Evolutionary conservation across 2,329 filamentous ascomycete species (phyloP).

Genomic region (Alternaria arbusti): DNA sequence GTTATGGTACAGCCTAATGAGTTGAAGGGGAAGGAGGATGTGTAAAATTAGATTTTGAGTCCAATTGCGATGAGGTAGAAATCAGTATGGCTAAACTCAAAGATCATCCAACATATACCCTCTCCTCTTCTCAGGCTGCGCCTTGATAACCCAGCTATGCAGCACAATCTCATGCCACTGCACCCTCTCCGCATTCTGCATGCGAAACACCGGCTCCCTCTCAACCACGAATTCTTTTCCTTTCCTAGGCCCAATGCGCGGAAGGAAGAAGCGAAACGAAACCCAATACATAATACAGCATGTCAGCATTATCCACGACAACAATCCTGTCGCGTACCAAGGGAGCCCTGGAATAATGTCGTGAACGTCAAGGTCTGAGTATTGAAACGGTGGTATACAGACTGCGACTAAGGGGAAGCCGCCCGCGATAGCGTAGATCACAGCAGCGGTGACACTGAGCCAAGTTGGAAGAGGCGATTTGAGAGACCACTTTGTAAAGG

Average conservation of each 20-base stretch:
- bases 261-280: not conserved
- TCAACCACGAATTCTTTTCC: not conserved
- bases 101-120: not conserved
- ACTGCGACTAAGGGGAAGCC: not conserved
- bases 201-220: not conserved
- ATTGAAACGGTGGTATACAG: not conserved
- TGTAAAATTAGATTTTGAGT: not conserved
- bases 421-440: not conserved
- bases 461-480: not conserved
- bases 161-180: not conserved
- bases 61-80: too few species aligned
- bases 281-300: not conserved
- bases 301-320: not conserved
- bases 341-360: not conserved
- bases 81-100: not conserved
- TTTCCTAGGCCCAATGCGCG: not conserved
- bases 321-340: not conserved
- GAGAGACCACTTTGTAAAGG: not conserved
- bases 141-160: not conserved
- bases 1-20: not conserved
- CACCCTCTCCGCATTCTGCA: not conserved
- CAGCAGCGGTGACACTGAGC: not conserved
- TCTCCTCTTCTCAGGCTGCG: not conserved
- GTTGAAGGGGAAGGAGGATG: constrained; percentile 19
- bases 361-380: not conserved